These are phyloP conservation scores for Trebouxiophyceae sp. DNA, from an alignment of 163 green algal genomes.

Conservation along the genomic window DNA sequence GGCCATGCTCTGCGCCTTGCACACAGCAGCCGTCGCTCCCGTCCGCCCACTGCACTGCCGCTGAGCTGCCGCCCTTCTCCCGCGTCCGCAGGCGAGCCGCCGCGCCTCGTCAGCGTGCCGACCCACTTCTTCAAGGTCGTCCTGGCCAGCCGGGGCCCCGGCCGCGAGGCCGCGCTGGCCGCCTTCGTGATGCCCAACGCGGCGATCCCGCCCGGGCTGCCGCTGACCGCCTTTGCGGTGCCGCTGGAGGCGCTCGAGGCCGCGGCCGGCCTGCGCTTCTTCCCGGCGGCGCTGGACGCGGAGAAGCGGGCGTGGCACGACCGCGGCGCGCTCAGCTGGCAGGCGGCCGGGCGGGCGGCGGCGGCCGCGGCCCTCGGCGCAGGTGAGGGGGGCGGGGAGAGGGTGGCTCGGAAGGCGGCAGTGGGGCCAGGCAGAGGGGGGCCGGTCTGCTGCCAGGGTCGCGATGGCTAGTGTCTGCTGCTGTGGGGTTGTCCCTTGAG, in stretches of 20 bases:
- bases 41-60: too few species aligned
- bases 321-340: slow-evolving; percentile 14
- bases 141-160: slow-evolving; percentile 42
- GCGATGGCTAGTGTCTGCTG: too few species aligned
- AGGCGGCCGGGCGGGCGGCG: slow-evolving; percentile 8
- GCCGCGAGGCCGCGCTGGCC: slow-evolving; percentile 34
- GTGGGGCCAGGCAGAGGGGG: too few species aligned
- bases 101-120: slow-evolving; percentile 78
- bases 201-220: slow-evolving; percentile 58
- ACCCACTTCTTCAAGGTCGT: slow-evolving; percentile 96
- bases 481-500: too few species aligned
- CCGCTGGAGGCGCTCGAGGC: slow-evolving; percentile 74
- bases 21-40: too few species aligned
- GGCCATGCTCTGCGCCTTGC: too few species aligned
- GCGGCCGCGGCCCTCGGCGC: too few species aligned
- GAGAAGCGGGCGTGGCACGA: slow-evolving; percentile 13
- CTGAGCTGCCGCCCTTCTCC: too few species aligned
- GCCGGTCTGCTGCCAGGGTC: too few species aligned
- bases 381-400: too few species aligned
- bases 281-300: slow-evolving; percentile 22
- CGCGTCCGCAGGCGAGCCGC: slow-evolving; percentile 60
- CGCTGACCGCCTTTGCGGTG: slow-evolving; percentile 76
- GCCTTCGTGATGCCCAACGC: slow-evolving; percentile 93
- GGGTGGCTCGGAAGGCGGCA: too few species aligned
- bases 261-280: slow-evolving; percentile 38